Base-by-base conservation (phyloP, 352 stramenopile species). In the Globisporangium uncinulatum region DNA sequence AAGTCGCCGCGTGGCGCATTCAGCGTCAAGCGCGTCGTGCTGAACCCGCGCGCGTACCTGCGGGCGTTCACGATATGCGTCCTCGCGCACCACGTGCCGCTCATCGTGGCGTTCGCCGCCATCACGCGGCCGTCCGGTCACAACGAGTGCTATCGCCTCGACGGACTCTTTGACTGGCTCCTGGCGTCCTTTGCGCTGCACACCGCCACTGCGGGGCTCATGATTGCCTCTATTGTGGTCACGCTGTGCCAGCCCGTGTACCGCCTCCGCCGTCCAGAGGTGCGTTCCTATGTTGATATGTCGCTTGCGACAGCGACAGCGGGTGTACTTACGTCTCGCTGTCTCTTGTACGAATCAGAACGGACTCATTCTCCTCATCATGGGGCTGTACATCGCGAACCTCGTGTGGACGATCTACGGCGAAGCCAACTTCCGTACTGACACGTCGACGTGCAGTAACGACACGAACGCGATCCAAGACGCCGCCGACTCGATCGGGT, bases 41-140 rank as follows among this genome's bases (percentile, higher is more conserved):
- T 91, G n/a, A 91, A 87, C 58, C 81, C 81, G 55, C 78, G 79
- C 61, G 78, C 81, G 49, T 91, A 91, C 62, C 43, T 91, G 4
- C 85, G 64, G 53, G 69, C 79, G 17, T 88, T 89, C 63, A 31
- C 70, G 8, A 20, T 83, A 6, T 71, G 84, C 45, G 63, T 87
- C 39, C 11, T 87, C 9, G 65, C 76, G 54, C 81, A 91, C 57
- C 77, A 92, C 58, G 29, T 87, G 54, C 82, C 82, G 15, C 67
- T 92, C n/a, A 59, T 86, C 47, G 59, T 92, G 46, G 71, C 78
- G 46, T 88, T 74, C 50, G 59, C 39, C 50, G 57, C 71, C 20
- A 71, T 86, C 51, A 31, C 65, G 36, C 70, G 73, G 37, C 75
- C 75, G 1, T 6, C 41, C 17, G 67, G 70, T 29, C 78, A 78